These are phyloP conservation scores for Hamamelis virginiana DNA, from an alignment of 164 flowering plant genomes.

Conservation along the genomic window DNA sequence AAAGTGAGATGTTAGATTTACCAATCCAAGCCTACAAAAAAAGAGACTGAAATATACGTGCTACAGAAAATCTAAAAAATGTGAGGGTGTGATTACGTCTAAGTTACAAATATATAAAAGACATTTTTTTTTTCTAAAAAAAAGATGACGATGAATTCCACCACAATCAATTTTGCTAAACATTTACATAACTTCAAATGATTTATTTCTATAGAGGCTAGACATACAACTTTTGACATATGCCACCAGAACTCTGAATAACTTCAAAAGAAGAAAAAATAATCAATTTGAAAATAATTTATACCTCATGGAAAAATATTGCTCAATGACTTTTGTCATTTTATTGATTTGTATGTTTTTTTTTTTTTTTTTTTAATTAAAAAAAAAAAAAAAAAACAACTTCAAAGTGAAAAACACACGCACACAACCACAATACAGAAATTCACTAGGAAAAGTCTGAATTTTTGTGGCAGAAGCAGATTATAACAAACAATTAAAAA, in stretches of 20 bases:
- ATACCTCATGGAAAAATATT: no score
- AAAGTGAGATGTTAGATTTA: background rate
- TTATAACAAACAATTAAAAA: background rate
- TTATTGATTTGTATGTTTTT: no score
- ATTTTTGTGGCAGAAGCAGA: background rate
- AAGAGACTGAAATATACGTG: background rate
- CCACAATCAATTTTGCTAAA: background rate
- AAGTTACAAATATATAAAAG: background rate
- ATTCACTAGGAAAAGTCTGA: background rate
- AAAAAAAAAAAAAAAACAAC: background rate
- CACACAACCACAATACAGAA: background rate
- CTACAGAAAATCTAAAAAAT: constrained; percentile 2
- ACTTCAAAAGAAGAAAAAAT: no score
- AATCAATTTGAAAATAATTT: no score
- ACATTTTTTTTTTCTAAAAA: no score
- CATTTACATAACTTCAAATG: no score
- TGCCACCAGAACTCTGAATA: no score
- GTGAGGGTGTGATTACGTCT: background rate
- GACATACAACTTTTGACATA: no score
- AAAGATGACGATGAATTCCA: background rate
- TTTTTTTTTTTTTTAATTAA: no score
- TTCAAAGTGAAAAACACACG: no score
- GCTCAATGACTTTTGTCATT: no score
- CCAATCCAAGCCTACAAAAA: background rate
- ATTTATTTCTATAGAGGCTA: no score